Evolutionary conservation across 1,284 basidiomycete genomes (phyloP).

Genomic region (Cutaneotrichosporon mucoides): DNA sequence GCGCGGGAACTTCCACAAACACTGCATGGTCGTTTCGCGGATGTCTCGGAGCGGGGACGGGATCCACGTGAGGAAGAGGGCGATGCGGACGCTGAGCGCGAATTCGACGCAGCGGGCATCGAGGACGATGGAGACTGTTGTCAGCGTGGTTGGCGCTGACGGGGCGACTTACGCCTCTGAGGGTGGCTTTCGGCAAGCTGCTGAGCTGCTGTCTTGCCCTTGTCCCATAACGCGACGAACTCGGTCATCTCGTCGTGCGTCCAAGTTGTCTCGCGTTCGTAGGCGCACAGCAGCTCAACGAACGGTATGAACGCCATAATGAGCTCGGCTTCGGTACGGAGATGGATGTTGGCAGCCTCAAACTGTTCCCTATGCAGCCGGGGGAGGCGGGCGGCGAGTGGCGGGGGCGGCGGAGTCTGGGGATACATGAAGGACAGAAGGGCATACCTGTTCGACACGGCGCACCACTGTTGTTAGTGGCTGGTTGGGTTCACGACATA

Average conservation of each 20-base stretch:
- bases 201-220: not conserved
- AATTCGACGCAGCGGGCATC: constrained; percentile 14
- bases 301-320: constrained; percentile 10
- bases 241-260: not conserved
- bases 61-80: constrained; percentile 12
- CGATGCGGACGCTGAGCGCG: constrained; percentile 9
- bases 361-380: constrained; percentile 7
- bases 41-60: constrained; percentile 11
- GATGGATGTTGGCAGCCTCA: constrained; percentile 12
- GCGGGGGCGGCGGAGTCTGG: constrained; percentile 1
- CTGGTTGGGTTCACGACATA: not conserved
- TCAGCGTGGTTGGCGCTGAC: not conserved
- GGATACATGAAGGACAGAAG: constrained; percentile 11
- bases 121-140: constrained; percentile 5
- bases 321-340: constrained; percentile 10
- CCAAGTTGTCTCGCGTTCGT: constrained; percentile 7
- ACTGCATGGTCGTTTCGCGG: constrained; percentile 5
- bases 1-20: constrained; percentile 3
- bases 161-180: constrained; percentile 1
- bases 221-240: constrained; percentile 3
- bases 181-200: not conserved
- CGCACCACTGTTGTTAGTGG: constrained; percentile 9
- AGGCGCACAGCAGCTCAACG: not conserved
- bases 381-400: constrained; percentile 11
- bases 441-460: constrained; percentile 16